Percentiles rank a stretch among this genome's conserved stretches.
Evolutionary conservation across 768 basidiomycete genomes (phyloP).

Genomic region (Gyrodon lividus): DNA sequence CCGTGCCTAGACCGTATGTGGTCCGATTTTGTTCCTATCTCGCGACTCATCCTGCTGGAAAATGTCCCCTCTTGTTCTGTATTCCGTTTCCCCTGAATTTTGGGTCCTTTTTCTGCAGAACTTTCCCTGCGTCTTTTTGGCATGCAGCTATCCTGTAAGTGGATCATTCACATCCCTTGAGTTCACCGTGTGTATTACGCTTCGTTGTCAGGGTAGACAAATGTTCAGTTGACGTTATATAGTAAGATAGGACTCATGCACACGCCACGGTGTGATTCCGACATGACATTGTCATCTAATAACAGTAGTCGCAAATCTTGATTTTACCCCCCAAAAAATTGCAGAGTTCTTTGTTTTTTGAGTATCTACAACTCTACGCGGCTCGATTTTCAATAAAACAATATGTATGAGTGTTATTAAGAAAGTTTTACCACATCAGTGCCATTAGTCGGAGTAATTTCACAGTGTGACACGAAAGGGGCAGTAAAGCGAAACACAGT

Average conservation of each 20-base stretch:
- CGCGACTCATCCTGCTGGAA: neutral
- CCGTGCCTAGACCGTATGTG: slow-evolving; percentile 22
- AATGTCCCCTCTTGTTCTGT: slow-evolving; percentile 21
- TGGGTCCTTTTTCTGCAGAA: slow-evolving; percentile 18
- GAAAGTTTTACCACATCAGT: no score
- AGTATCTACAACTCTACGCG: no score
- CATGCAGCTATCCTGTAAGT: slow-evolving; percentile 37
- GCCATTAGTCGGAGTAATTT: no score
- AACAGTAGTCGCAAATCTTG: no score
- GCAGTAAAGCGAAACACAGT: no score
- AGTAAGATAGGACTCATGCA: neutral
- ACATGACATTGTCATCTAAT: no score
- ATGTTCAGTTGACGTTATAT: slow-evolving; percentile 1
- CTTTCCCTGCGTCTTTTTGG: slow-evolving; percentile 25
- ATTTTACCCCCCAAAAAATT: no score
- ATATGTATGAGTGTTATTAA: no score
- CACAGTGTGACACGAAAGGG: no score
- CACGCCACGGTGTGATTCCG: no score
- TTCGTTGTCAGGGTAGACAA: slow-evolving; percentile 28
- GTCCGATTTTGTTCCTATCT: neutral
- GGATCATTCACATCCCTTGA: slow-evolving; percentile 6
- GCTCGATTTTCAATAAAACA: no score
- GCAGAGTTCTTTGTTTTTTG: no score
- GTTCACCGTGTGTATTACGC: neutral
- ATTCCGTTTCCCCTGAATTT: slow-evolving; percentile 26